A percentile compares a stretch with the other conserved stretches of the same genome.
phyloP scores from a whole-genome alignment of 257 asterid species.

The Linaria vulgaris region DNA sequence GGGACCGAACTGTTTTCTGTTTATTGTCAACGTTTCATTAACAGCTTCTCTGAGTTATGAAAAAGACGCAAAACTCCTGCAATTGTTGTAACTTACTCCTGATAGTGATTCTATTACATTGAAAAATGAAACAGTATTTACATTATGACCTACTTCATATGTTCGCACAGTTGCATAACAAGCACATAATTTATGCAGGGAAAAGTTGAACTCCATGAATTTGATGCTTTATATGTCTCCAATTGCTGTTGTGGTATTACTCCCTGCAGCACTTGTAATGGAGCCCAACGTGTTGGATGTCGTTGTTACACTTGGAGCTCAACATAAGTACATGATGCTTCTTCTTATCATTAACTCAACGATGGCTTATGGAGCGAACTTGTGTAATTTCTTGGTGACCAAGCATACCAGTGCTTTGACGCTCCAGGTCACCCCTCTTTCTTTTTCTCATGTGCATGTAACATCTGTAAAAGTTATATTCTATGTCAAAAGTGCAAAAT shows the following conservation, averaged over 20 bases:
- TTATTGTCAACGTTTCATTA: neutral
- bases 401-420: slow-evolving; percentile 93
- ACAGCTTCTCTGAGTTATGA: neutral
- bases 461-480: too few relatives aligned
- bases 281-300: slow-evolving; percentile 73
- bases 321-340: slow-evolving; percentile 63
- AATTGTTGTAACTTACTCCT: too few relatives aligned
- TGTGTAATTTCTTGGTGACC: slow-evolving; percentile 90
- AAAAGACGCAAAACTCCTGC: slow-evolving; percentile 4
- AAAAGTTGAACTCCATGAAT: slow-evolving; percentile 95
- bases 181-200: slow-evolving; percentile 49
- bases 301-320: slow-evolving; percentile 52
- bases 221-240: slow-evolving; percentile 97
- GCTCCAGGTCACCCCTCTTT: slow-evolving; percentile 65
- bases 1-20: neutral
- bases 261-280: slow-evolving; percentile 75
- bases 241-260: slow-evolving; percentile 70
- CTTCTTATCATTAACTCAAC: slow-evolving; percentile 72
- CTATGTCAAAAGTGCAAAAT: too few relatives aligned
- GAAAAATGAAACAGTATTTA: too few relatives aligned
- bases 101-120: too few relatives aligned
- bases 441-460: slow-evolving; percentile 2
- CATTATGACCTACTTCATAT: neutral
- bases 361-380: slow-evolving; percentile 88
- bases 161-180: neutral